Percentiles rank a stretch among this genome's conserved stretches.
Evolutionary conservation across 1,139 yeast genomes (phyloP).

Genomic region (Protomyces lactucae-debilis): DNA sequence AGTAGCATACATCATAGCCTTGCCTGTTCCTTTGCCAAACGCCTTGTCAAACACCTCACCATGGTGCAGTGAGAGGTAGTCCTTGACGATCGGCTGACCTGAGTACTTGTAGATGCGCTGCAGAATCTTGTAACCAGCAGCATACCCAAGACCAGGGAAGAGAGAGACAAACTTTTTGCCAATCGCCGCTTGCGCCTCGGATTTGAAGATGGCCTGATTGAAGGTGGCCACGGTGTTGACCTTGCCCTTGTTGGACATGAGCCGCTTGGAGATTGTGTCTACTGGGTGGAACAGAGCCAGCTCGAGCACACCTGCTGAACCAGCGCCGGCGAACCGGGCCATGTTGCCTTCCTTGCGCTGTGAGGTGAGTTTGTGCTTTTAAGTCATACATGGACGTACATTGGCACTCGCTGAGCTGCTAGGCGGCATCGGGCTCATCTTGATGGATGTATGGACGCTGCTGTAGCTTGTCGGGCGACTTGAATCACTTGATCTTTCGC

Average conservation of each 20-base stretch:
- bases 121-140: constrained; percentile 91
- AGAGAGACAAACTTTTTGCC: constrained; percentile 71
- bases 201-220: constrained; percentile 80
- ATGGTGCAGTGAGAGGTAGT: constrained; percentile 73
- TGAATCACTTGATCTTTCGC: too few species aligned
- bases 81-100: constrained; percentile 96
- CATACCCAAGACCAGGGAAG: constrained; percentile 97
- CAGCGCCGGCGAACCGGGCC: constrained; percentile 94
- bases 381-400: neutral
- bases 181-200: constrained; percentile 67
- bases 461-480: too few species aligned
- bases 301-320: constrained; percentile 95
- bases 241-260: constrained; percentile 88
- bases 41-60: constrained; percentile 61
- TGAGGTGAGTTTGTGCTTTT: neutral
- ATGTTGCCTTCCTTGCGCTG: constrained; percentile 44
- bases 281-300: constrained; percentile 96
- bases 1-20: constrained; percentile 91
- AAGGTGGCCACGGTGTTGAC: constrained; percentile 59
- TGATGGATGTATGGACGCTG: neutral
- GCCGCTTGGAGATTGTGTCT: constrained; percentile 94
- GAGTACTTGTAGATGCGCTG: constrained; percentile 98
- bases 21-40: constrained; percentile 93
- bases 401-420: constrained; percentile 13
- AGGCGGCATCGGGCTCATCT: constrained; percentile 22